Base-by-base conservation (phyloP, 2,329 filamentous ascomycete genomes). In the Tetracladium maxilliforme region DNA sequence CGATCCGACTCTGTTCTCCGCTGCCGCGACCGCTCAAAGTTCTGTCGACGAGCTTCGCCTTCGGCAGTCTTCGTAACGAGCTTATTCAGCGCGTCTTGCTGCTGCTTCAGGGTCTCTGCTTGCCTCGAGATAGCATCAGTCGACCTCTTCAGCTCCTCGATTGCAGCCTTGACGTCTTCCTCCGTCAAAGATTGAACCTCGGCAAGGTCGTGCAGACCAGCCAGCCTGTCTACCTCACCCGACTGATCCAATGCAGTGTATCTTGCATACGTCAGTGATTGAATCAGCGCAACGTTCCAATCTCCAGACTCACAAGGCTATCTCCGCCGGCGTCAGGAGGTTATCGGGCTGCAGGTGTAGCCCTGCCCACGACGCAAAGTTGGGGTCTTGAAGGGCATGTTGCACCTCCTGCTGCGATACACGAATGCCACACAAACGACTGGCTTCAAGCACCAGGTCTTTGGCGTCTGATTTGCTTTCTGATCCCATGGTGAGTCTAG, bases 91-190 rank as follows among this genome's bases (percentile, higher is more conserved):
- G 71, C 70, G 36, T 67, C 61, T 31, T 69, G 66, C 43, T 82
- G 75, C 25, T 62, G 55, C 28, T 61, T 60, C 11, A 82, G 43
- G 1, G 61, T 54, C 39, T 70, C 65, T 15, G 62, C 71, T 40
- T 81, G 75, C 44, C 64, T 64, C 32, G 65, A 58, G 15, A 81
- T 76, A 11, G 61, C 62, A 11, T 59, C 59, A 1, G 76, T 80
- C 2, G 75, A 78, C 19, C 55, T 55, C 30, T 66, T 59, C n/a
- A 83, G 53, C 26, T 75, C 65, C 4, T 64, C 58, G 24, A 78
- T 69, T 10, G 76, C 75, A 20, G 53, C 46, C 26, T 56, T 56
- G 28, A 81, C 52, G 25, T 79, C 70, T 14, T 62, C 51, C 29
- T 79, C 71, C 10, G 55, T 49, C 22, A 77, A 45, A 5, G 64